Conservation (phyloP, 129 eudicot species). For the Helichrysum umbraculigerum region DNA sequence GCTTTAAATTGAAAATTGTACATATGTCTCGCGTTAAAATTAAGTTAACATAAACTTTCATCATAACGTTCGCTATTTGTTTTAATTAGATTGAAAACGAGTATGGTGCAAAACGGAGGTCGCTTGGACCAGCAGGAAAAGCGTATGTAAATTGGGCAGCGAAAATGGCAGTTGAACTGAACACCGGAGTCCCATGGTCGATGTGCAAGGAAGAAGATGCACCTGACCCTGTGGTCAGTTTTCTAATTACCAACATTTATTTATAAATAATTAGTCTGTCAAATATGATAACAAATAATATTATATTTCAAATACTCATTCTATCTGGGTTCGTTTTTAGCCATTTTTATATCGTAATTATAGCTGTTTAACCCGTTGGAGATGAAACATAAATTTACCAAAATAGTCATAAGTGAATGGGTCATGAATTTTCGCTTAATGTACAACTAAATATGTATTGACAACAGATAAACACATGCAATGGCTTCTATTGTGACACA, state of each 20-base stretch:
- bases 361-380: background rate
- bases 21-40: background rate
- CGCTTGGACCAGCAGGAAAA: constrained; percentile 63
- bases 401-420: background rate
- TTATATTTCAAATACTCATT: too few species aligned
- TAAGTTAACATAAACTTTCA: background rate
- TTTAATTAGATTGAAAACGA: constrained; percentile 87
- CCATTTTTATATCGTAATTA: background rate
- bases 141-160: constrained; percentile 92
- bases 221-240: constrained; percentile 84
- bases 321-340: too few species aligned
- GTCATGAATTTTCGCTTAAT: background rate
- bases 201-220: constrained; percentile 97
- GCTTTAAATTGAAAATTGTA: background rate
- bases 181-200: constrained; percentile 92
- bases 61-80: background rate
- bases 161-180: constrained; percentile 77
- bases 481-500: constrained; percentile 84
- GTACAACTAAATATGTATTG: constrained; percentile 5
- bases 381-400: background rate
- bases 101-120: constrained; percentile 61
- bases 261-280: background rate
- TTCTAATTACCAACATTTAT: background rate
- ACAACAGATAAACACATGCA: constrained; percentile 84
- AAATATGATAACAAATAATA: too few species aligned